Conservation (phyloP, 371 early-diverging fungal species). For the Dinochytrium kinnereticum region DNA sequence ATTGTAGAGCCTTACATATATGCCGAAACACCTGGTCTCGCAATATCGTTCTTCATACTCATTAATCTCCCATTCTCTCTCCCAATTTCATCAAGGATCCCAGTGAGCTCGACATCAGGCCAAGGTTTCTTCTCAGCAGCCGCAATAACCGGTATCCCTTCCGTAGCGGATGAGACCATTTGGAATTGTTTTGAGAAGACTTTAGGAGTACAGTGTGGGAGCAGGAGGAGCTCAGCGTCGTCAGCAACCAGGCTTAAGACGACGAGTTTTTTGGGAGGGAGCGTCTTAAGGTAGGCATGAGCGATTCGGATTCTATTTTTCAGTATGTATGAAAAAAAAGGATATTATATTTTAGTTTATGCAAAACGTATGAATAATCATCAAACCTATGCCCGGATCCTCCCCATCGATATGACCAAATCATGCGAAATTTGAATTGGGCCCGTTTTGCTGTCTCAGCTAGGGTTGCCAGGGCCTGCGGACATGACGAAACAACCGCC, state of each 20-base stretch:
- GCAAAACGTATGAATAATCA: neutral
- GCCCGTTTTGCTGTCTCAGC: neutral
- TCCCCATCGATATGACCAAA: slow-evolving; percentile 8
- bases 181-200: neutral
- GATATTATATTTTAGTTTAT: no score
- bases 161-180: neutral
- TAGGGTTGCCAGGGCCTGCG: neutral
- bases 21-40: neutral
- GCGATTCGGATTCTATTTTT: slow-evolving; percentile 5
- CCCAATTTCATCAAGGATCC: neutral
- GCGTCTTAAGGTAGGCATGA: neutral
- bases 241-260: neutral
- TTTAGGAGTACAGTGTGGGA: neutral
- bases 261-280: neutral
- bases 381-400: slow-evolving; percentile 11
- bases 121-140: slow-evolving; percentile 3
- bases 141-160: neutral
- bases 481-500: neutral
- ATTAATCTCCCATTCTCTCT: no score
- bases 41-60: neutral
- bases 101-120: slow-evolving; percentile 8
- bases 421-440: neutral
- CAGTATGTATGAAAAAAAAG: no score
- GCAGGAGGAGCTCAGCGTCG: neutral
- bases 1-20: neutral